These are phyloP conservation scores for Asterophora parasitica DNA, from an alignment of 768 basidiomycete genomes.

Conservation along the genomic window DNA sequence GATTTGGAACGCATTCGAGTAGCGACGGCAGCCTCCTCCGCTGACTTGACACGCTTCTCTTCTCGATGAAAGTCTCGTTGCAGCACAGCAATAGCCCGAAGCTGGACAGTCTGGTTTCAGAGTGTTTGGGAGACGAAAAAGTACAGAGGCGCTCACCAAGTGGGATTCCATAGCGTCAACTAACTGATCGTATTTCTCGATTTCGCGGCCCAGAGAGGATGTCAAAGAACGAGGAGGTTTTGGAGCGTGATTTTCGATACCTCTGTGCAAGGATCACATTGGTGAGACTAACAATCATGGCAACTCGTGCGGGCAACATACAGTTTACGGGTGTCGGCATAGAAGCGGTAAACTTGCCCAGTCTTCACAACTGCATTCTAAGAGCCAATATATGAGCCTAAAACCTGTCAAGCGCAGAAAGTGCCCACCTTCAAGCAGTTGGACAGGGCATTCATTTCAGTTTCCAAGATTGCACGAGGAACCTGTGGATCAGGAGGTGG, in stretches of 20 bases:
- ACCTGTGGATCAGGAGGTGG: constrained; percentile 45
- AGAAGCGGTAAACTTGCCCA: constrained; percentile 66
- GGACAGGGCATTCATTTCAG: constrained; percentile 58
- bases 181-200: constrained; percentile 76
- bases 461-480: constrained; percentile 46
- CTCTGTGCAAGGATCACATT: constrained; percentile 31
- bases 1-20: constrained; percentile 21
- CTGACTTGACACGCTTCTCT: constrained; percentile 46
- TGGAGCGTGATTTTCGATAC: constrained; percentile 51
- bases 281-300: background rate
- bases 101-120: constrained; percentile 32
- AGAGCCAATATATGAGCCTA: background rate
- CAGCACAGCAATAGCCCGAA: constrained; percentile 66
- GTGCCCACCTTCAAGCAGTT: constrained; percentile 50
- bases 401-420: constrained; percentile 7
- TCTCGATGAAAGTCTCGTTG: constrained; percentile 65
- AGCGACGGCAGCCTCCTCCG: constrained; percentile 29
- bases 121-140: background rate
- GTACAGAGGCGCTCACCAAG: constrained; percentile 40
- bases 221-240: constrained; percentile 63
- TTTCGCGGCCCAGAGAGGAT: constrained; percentile 61
- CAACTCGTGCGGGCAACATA: constrained; percentile 30
- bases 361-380: constrained; percentile 67
- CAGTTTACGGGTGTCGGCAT: constrained; percentile 62
- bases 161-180: constrained; percentile 75